Conservation (phyloP, 2,329 filamentous ascomycete species). For the Myrmaecium sp. region DNA sequence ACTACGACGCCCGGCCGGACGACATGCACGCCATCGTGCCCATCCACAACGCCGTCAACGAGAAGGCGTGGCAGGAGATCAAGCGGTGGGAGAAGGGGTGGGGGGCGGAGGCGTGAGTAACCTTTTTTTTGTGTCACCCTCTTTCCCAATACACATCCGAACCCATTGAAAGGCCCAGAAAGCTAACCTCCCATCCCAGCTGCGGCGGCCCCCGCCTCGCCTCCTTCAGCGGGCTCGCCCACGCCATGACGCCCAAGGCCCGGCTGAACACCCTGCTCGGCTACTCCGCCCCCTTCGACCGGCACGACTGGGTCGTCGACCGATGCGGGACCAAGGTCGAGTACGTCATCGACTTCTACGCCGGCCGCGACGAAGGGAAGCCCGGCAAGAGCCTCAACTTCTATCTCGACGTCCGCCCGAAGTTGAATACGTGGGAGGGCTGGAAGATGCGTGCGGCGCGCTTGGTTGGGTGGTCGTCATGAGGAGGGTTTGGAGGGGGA, state of each 20-base stretch:
- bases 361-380: constrained; percentile 40
- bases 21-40: constrained; percentile 90
- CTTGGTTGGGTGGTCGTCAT: constrained; percentile 26
- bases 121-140: background rate
- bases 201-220: constrained; percentile 69
- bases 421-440: constrained; percentile 46
- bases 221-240: constrained; percentile 56
- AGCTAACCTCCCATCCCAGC: constrained; percentile 13
- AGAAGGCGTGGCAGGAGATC: constrained; percentile 88
- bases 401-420: constrained; percentile 48
- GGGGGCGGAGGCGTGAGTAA: constrained; percentile 37
- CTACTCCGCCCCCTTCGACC: constrained; percentile 84
- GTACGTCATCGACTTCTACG: constrained; percentile 97
- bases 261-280: constrained; percentile 68
- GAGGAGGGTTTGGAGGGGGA: no score
- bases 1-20: constrained; percentile 48
- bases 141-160: background rate
- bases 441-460: constrained; percentile 37
- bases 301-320: constrained; percentile 95
- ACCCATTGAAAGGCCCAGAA: background rate
- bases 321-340: constrained; percentile 72
- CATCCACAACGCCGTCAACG: constrained; percentile 97
- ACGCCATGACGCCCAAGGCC: constrained; percentile 60
- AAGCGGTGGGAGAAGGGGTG: constrained; percentile 64
- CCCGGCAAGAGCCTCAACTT: constrained; percentile 38